Conservation (phyloP, 2,329 filamentous ascomycete species). For the Trichoderma lentiforme region DNA sequence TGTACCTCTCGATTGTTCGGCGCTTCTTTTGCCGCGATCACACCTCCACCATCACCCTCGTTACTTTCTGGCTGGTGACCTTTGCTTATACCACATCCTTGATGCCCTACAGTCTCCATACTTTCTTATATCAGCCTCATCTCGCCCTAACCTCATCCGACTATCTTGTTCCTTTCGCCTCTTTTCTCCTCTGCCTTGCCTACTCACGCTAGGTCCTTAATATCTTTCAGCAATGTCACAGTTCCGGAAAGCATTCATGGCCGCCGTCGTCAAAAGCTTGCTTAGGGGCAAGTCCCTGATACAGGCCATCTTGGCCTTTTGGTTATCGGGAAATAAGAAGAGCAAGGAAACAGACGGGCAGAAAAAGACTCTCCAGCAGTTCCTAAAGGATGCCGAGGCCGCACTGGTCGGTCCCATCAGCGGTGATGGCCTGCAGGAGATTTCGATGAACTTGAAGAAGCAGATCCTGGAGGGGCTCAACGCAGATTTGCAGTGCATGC, state of each 20-base stretch:
- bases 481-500: slow-evolving; percentile 56
- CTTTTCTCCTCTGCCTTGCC: not conserved
- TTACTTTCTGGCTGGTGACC: not conserved
- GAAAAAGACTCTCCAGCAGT: slow-evolving; percentile 43
- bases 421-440: slow-evolving; percentile 41
- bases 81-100: not conserved
- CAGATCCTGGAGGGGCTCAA: slow-evolving; percentile 54
- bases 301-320: slow-evolving; percentile 54
- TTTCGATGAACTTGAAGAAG: slow-evolving; percentile 49
- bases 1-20: slow-evolving; percentile 10
- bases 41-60: slow-evolving; percentile 8
- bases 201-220: slow-evolving; percentile 43
- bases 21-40: slow-evolving; percentile 11
- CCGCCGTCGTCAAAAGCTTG: slow-evolving; percentile 55
- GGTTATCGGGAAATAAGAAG: slow-evolving; percentile 37
- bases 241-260: slow-evolving; percentile 52
- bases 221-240: slow-evolving; percentile 57
- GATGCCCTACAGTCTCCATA: not conserved
- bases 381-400: slow-evolving; percentile 54
- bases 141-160: slow-evolving; percentile 6
- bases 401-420: slow-evolving; percentile 48
- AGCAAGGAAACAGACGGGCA: slow-evolving; percentile 24
- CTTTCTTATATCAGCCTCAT: slow-evolving; percentile 7
- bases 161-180: not conserved
- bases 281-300: slow-evolving; percentile 58